Percentiles rank a stretch among this genome's conserved stretches.
Evolutionary conservation across 2,329 filamentous ascomycete genomes (phyloP).

Genomic region (Calonectria hawksworthii): DNA sequence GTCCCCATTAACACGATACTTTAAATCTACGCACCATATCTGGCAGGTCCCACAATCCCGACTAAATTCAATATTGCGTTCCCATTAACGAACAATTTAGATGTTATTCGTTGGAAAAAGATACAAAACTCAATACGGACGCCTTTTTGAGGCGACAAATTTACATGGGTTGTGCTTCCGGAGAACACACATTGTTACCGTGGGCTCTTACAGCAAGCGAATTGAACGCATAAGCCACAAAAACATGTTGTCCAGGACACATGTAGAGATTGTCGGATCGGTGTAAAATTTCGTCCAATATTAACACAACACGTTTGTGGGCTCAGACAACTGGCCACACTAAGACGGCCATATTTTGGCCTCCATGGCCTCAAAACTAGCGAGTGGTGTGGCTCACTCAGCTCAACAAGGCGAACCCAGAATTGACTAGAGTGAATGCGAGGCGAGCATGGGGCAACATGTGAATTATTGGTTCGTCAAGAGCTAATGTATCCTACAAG

Average conservation of each 20-base stretch:
- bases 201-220: too few species aligned
- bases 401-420: not conserved
- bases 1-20: too few species aligned
- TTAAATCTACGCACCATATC: too few species aligned
- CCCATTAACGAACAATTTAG: not conserved
- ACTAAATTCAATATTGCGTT: not conserved
- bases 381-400: not conserved
- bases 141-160: too few species aligned
- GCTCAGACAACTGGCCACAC: not conserved
- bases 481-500: not conserved
- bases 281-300: not conserved
- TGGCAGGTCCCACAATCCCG: too few species aligned
- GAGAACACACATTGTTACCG: not conserved
- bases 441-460: not conserved
- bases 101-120: not conserved
- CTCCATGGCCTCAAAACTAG: not conserved
- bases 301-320: not conserved
- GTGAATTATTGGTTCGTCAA: not conserved
- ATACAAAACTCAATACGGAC: not conserved
- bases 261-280: not conserved
- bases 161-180: not conserved
- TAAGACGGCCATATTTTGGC: not conserved
- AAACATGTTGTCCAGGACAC: not conserved
- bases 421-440: not conserved
- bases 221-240: not conserved